Base-by-base conservation (phyloP, 768 basidiomycete species). In the Macrolepiota albuminosa region DNA sequence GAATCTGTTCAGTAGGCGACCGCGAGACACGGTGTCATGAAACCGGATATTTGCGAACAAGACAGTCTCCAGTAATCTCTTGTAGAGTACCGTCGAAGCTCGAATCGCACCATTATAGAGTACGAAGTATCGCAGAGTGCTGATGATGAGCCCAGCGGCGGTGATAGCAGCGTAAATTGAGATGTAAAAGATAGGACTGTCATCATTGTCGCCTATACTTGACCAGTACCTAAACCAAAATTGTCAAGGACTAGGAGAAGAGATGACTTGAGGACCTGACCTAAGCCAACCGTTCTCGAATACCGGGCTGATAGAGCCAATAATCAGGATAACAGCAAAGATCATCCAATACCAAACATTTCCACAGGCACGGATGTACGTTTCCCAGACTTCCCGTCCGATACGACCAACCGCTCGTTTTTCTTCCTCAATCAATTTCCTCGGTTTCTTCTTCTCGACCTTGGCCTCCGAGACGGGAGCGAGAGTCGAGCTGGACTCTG, bases 41-140 rank as follows among this genome's bases (percentile, higher is more conserved):
- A 97, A 96, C 45, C 94, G 84, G 58, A 96, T 87, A 49, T 92
- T 84, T 8, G 94, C 91, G 67, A 95, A 95, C 1, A 97, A 76
- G 3, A 96, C 87, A 0, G 86, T 72, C 67, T 95, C 89, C 31
- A 95, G 75, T 42, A 95, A 78, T 39, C 78, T 76, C 68, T 90
- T 78, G 73, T 96, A 93, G 14, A 95, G 77, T 18, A 88, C 82
- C 2, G 77, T 80, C 1, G 91, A 93, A 2, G 93, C 92, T 58
- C 82, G 83, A 61, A 96, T 87, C n/a, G 89, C 89, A 14, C 94
- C 94, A 24, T 73, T 75, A 71, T 95, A 96, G 18, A 94, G 82
- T 4, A 92, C 76, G 56, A 90, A 83, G 78, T 83, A 91, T 29
- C 87, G 79, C 56, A 82, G 57, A 5, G 87, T 90, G 2, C 78